Conservation (phyloP, 169 alveolate species). For the Plasmodium gallinaceum region DNA sequence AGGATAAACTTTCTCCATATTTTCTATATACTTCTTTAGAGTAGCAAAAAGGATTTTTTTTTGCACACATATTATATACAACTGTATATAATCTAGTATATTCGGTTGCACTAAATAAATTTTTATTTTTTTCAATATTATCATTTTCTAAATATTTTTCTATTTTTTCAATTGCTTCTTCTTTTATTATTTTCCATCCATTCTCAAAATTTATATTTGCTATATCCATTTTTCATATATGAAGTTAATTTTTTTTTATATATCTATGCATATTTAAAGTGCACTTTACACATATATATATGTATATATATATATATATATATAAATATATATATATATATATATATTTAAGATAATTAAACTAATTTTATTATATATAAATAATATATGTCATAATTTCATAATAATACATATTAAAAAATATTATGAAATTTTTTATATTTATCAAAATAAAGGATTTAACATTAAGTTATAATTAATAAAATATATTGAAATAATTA, state of each 20-base stretch:
- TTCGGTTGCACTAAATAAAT: constrained; percentile 78
- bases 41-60: constrained; percentile 67
- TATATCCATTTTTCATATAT: constrained; percentile 31
- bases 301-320: not conserved
- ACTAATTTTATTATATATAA: not conserved
- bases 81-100: constrained; percentile 80
- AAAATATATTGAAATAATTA: not conserved
- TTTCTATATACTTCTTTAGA: constrained; percentile 75
- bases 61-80: constrained; percentile 82
- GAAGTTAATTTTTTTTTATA: constrained; percentile 4
- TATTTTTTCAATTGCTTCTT: constrained; percentile 69
- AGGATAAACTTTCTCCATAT: constrained; percentile 69
- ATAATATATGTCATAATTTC: not conserved
- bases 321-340: not conserved
- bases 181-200: constrained; percentile 73
- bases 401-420: not conserved
- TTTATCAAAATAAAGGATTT: not conserved
- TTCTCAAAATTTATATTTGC: constrained; percentile 52
- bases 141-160: constrained; percentile 63
- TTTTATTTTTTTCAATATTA: constrained; percentile 34
- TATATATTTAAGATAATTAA: not conserved
- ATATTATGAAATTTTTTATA: not conserved
- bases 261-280: constrained; percentile 2
- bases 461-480: too few relatives aligned
- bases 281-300: not conserved